Evolutionary conservation across 768 basidiomycete species (phyloP), one percentile per base, ranked within the genome.

Genomic region (Leccinum uliginosum): DNA sequence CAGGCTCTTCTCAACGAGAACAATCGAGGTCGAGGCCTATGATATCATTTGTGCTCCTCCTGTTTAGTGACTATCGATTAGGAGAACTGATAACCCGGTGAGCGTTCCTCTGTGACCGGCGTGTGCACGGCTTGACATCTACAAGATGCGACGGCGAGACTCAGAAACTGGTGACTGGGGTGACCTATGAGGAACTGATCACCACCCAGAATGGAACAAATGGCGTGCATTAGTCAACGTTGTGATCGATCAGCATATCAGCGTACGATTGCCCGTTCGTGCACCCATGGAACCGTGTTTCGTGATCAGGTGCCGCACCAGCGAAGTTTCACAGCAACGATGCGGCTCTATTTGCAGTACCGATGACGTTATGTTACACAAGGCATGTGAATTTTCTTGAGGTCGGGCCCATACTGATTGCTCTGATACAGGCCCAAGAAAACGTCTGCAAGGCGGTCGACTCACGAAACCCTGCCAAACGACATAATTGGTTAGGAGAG

Each of bases 281-380:
- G 32, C 59, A 11, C 46, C 26, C 32, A 40, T 40, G 19, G 21
- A 51, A 50, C 23, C 12, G 40, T 47, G 24, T 35, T 43, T 52
- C 59, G 56, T 56, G 32, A 53, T 47, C 57, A 96, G 94, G 91
- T 99, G 60, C 15, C 81, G 97, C 71, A 91, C 93, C 71, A 96
- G 93, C 68, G 94, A 98, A 65, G 85, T 94, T 45, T 74, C 98
- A 38, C 96, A 98, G 67, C 86, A 91, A 65, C 81, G 93, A 69
- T 98, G 97, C 64, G 95, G 96, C 3, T 92, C 93, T 14, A 98
- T 98, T 81, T 98, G 94, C 73, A 95, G 94, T 63, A 88, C 95
- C 2, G 96, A 98, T 67, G 97, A 99, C 73, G 97, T 99, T 45
- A 91, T 96, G 81, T 73, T 97, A 27, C 98, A 98, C 77, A 99